Conservation (phyloP, 2,329 filamentous ascomycete species). For the Plectosphaerella plurivora region DNA sequence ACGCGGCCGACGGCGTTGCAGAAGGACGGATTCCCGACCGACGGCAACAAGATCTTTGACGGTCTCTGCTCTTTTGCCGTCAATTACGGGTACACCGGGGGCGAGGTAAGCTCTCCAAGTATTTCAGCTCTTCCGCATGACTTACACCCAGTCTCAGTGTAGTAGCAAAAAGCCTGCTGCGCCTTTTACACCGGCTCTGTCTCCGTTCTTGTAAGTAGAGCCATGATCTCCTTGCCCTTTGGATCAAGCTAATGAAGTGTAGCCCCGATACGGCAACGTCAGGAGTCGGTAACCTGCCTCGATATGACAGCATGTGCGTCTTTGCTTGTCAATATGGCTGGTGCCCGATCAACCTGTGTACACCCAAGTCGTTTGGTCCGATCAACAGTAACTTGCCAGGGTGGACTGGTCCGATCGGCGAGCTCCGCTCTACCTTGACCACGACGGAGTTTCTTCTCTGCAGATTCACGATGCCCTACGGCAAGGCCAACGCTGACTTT, state of each 20-base stretch:
- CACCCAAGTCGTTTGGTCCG: too few species aligned
- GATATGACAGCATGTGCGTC: not conserved
- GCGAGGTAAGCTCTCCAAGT: too few species aligned
- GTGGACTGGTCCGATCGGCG: too few species aligned
- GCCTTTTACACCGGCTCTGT: constrained; percentile 11
- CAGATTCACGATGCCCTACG: too few species aligned
- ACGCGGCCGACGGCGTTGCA: not conserved
- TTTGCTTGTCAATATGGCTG: constrained; percentile 1
- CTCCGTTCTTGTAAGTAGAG: constrained; percentile 21
- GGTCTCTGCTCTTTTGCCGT: constrained; percentile 41
- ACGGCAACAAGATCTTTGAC: constrained; percentile 27
- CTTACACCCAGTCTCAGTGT: too few species aligned
- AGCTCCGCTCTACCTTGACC: too few species aligned
- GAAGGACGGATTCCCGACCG: constrained; percentile 10
- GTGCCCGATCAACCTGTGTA: not conserved
- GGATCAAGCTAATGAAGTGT: not conserved
- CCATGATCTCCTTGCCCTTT: constrained; percentile 22
- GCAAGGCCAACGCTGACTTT: too few species aligned
- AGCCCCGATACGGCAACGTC: not conserved
- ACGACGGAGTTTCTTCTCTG: too few species aligned
- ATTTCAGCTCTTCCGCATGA: too few species aligned
- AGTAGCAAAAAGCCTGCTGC: constrained; percentile 25
- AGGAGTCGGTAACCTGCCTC: not conserved
- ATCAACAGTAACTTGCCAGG: too few species aligned
- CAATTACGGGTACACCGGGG: constrained; percentile 24